Base-by-base conservation (phyloP, 1,284 basidiomycete species). In the Rhizopogon hawkerae region DNA sequence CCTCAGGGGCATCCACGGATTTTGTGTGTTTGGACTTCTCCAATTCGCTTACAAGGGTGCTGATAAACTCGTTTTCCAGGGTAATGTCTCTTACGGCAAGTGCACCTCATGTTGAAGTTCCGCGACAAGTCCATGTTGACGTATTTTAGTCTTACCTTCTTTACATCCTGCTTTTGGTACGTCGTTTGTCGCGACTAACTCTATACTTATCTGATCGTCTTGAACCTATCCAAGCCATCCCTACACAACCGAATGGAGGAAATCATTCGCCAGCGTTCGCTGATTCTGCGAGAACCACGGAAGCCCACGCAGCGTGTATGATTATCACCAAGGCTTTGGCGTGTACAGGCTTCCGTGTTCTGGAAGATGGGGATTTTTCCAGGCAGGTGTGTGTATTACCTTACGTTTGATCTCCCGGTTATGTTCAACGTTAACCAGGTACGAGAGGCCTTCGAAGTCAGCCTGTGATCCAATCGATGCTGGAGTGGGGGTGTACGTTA, bases 241-340 rank as follows among this genome's bases (percentile, higher is more conserved):
- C 84, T 10, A 83, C 82, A 2, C 66, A 69, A 47, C 72, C 72
- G 3, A 64, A 73, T 35, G 81, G 82, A 31, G 80, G 78, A 9
- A 88, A 88, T 55, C 84, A 87, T 53, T 85, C 85, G 0, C 67
- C 74, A 4, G 77, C 69, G 1, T 89, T 88, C 60, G 71, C 83
- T 5, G 64, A 68, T 21, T 75, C 84, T 13, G 80, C 85, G 14
- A 69, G 70, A 31, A 80, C 76, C 14, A 63, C 67, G 38, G 78
- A 79, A 53, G 83, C 86, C 10, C 86, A 89, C 58, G 64, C 71
- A 36, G 73, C 75, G 10, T 76, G 78, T 33, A 70, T 89, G 57
- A 62, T 67, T 10, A 64, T 81, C 23, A 73, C 79, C 23, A 83
- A 81, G 58, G 79, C 73, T 14, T 64, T 89, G 26, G 81, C 85